Percentiles rank a stretch among this genome's conserved stretches.
These are phyloP conservation scores for Leptosphaerulina australis DNA, from an alignment of 2,329 filamentous ascomycete genomes.

Conservation along the genomic window DNA sequence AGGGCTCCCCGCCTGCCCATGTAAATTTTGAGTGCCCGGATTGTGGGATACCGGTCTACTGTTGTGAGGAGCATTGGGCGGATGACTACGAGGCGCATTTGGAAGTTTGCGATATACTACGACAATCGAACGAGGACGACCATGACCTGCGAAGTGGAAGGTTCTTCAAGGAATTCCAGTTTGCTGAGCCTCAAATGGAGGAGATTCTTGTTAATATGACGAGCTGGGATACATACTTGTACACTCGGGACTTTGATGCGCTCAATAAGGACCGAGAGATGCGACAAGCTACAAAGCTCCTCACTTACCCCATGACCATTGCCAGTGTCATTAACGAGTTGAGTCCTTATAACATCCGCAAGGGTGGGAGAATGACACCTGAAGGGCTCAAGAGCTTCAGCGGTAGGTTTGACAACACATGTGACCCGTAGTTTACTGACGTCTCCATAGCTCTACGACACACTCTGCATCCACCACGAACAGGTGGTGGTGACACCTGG, in stretches of 20 bases:
- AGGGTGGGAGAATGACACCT: conserved; percentile 74
- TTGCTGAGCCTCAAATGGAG: conserved; percentile 86
- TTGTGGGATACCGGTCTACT: conserved; percentile 92
- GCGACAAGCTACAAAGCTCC: conserved; percentile 87
- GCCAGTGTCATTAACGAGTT: conserved; percentile 92
- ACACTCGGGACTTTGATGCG: conserved; percentile 87
- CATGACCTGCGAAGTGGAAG: conserved; percentile 91
- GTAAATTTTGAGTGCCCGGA: conserved; percentile 95
- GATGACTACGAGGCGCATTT: conserved; percentile 94
- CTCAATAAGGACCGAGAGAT: conserved; percentile 89
- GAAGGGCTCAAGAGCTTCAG: conserved; percentile 94
- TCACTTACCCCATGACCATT: conserved; percentile 93
- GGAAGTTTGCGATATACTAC: conserved; percentile 86
- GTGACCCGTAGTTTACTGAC: conserved; percentile 15
- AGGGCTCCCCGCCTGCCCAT: conserved; percentile 72
- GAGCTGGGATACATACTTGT: conserved; percentile 97
- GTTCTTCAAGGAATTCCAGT: conserved; percentile 92
- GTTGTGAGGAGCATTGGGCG: conserved; percentile 92
- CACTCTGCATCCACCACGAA: conserved; percentile 84
- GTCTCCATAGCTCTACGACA: conserved; percentile 76
- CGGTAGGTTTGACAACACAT: conserved; percentile 62
- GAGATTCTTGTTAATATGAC: conserved; percentile 96
- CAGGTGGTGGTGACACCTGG: conserved; percentile 74
- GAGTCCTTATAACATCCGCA: conserved; percentile 84
- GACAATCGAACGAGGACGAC: conserved; percentile 97